phyloP scores from a whole-genome alignment of 2,329 filamentous ascomycete species.

The Fusarium subglutinans region DNA sequence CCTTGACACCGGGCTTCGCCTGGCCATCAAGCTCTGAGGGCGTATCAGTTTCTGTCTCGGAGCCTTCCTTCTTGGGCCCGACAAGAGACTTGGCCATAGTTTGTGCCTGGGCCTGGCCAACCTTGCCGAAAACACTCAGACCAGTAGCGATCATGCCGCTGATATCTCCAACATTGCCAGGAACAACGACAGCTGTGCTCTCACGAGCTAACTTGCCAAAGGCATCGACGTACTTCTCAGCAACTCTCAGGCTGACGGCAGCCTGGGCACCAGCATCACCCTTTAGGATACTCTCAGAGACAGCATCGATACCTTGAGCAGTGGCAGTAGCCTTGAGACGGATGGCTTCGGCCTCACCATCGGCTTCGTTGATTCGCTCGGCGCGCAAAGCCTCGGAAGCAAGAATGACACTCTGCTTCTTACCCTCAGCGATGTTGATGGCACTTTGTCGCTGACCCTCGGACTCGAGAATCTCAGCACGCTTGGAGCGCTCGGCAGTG shows the following conservation, averaged over 20 bases:
- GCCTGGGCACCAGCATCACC: constrained; percentile 81
- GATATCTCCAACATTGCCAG: constrained; percentile 96
- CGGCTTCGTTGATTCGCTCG: constrained; percentile 92
- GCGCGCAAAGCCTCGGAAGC: constrained; percentile 90
- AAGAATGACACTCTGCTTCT: constrained; percentile 96
- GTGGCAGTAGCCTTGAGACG: constrained; percentile 86
- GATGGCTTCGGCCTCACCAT: constrained; percentile 95
- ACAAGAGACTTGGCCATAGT: constrained; percentile 66
- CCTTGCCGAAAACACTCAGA: constrained; percentile 94
- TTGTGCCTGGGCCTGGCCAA: constrained; percentile 81
- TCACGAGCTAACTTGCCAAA: constrained; percentile 94
- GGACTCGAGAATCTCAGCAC: constrained; percentile 95
- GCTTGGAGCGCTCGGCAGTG: constrained; percentile 95
- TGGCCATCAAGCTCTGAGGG: constrained; percentile 10
- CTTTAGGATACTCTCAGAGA: constrained; percentile 77
- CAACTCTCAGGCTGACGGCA: constrained; percentile 87
- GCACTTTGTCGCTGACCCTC: constrained; percentile 97
- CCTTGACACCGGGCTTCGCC: constrained; percentile 47
- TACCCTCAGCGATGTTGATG: constrained; percentile 98
- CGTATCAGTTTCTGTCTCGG: constrained; percentile 26
- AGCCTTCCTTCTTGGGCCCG: constrained; percentile 43
- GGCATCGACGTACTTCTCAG: constrained; percentile 97
- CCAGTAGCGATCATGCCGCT: constrained; percentile 96
- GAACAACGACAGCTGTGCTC: constrained; percentile 93
- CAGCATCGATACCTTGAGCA: constrained; percentile 85